Conservation (phyloP, 306 rosid species). For the Crataegus laevigata region DNA sequence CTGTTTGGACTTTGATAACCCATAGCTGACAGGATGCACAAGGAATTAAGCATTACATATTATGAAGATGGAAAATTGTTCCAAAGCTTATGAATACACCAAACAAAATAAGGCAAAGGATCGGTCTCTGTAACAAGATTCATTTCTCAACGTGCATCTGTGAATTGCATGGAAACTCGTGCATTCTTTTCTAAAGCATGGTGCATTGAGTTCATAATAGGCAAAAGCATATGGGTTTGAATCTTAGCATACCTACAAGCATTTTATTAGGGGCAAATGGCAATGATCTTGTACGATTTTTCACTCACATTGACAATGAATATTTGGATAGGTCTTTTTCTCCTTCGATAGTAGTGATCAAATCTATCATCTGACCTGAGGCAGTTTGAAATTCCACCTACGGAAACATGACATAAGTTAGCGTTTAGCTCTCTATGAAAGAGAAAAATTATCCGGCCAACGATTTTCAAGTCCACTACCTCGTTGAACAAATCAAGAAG, state of each 20-base stretch:
- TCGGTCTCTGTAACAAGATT: background rate
- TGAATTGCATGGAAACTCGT: background rate
- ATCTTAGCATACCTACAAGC: background rate
- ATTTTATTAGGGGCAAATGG: background rate
- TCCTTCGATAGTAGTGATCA: slow-evolving; percentile 75
- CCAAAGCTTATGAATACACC: background rate
- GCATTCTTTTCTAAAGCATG: background rate
- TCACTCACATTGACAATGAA: slow-evolving; percentile 71
- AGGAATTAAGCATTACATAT: background rate
- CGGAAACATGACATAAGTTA: background rate
- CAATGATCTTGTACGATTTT: background rate
- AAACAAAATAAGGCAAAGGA: background rate
- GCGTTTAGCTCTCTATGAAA: background rate
- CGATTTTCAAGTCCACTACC: slow-evolving; percentile 31
- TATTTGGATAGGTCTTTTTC: slow-evolving; percentile 73
- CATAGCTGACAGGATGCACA: background rate
- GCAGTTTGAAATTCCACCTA: slow-evolving; percentile 91
- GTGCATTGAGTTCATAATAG: background rate
- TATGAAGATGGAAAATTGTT: background rate
- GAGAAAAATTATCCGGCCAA: background rate
- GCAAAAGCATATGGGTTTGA: background rate
- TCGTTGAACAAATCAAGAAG: slow-evolving; percentile 81
- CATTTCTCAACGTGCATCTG: background rate
- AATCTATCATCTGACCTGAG: slow-evolving; percentile 88
- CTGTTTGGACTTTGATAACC: background rate